phyloP scores from a whole-genome alignment of 495 filamentous ascomycete species.

The Aspergillus mulundensis region DNA sequence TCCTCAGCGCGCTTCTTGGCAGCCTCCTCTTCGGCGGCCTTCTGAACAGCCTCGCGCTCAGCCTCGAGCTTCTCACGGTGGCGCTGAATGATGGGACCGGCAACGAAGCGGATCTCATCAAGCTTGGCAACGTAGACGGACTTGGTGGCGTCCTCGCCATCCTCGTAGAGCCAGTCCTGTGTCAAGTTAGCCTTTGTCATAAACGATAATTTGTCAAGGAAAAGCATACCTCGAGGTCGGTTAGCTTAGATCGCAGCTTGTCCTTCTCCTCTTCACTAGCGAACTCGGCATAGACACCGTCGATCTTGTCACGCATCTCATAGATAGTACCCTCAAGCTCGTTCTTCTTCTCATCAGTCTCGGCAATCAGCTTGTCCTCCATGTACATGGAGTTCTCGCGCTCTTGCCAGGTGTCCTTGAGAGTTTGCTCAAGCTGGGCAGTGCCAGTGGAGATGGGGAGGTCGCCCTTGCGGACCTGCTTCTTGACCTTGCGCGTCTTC shows the following conservation, averaged over 20 bases:
- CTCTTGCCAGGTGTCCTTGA: constrained; percentile 66
- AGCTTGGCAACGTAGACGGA: constrained; percentile 89
- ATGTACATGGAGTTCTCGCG: constrained; percentile 87
- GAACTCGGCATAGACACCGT: constrained; percentile 83
- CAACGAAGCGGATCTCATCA: constrained; percentile 88
- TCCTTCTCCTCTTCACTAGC: constrained; percentile 90
- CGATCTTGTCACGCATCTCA: constrained; percentile 88
- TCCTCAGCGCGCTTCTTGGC: constrained; percentile 75
- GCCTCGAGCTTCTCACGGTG: constrained; percentile 92
- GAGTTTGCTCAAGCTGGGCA: constrained; percentile 63
- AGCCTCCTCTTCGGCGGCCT: constrained; percentile 75
- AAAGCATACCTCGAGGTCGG: constrained; percentile 69
- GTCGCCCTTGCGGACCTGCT: constrained; percentile 97
- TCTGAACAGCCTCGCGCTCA: constrained; percentile 73
- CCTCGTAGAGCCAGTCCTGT: constrained; percentile 98
- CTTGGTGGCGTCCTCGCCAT: constrained; percentile 93
- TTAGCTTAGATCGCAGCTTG: constrained; percentile 75
- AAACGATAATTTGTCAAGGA: neutral
- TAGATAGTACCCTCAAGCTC: constrained; percentile 98
- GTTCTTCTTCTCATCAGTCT: constrained; percentile 99
- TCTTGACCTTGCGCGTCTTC: constrained; percentile 98
- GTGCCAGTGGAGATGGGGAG: constrained; percentile 83
- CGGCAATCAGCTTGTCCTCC: constrained; percentile 97
- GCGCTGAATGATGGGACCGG: constrained; percentile 88
- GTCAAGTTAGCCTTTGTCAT: constrained; percentile 9